phyloP scores from a whole-genome alignment of 768 basidiomycete species.

The Boletellus emodensis region DNA sequence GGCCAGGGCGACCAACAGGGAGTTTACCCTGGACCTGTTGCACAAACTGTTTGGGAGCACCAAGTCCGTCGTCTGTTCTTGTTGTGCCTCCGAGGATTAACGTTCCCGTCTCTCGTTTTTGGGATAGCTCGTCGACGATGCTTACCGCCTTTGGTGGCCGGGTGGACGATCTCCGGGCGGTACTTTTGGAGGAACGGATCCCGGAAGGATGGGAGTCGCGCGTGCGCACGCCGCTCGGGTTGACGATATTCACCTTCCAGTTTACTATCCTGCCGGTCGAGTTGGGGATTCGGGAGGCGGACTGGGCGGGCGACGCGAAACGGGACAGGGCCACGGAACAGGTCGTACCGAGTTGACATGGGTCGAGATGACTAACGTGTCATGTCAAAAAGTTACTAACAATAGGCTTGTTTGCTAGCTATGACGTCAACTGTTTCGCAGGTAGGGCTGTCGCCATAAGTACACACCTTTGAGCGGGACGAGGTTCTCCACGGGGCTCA shows the following conservation, averaged over 20 bases:
- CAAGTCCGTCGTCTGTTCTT: constrained; percentile 45
- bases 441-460: too few relatives aligned
- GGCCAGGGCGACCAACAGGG: constrained; percentile 48
- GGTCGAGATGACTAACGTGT: too few relatives aligned
- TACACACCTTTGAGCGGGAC: too few relatives aligned
- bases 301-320: constrained; percentile 16
- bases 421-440: too few relatives aligned
- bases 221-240: constrained; percentile 47
- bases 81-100: background rate
- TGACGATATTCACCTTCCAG: constrained; percentile 62
- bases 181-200: constrained; percentile 65
- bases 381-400: too few relatives aligned
- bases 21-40: constrained; percentile 46
- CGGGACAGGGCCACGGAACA: too few relatives aligned
- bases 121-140: constrained; percentile 57
- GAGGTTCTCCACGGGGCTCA: too few relatives aligned
- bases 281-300: constrained; percentile 14
- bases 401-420: too few relatives aligned
- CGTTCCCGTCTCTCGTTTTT: background rate
- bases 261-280: constrained; percentile 25
- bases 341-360: too few relatives aligned
- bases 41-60: constrained; percentile 68
- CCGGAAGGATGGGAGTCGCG: constrained; percentile 71
- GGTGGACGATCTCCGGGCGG: constrained; percentile 47
- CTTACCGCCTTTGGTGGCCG: constrained; percentile 67